phyloP scores from a whole-genome alignment of 2,329 filamentous ascomycete species.

The Xylariaceae sp. region DNA sequence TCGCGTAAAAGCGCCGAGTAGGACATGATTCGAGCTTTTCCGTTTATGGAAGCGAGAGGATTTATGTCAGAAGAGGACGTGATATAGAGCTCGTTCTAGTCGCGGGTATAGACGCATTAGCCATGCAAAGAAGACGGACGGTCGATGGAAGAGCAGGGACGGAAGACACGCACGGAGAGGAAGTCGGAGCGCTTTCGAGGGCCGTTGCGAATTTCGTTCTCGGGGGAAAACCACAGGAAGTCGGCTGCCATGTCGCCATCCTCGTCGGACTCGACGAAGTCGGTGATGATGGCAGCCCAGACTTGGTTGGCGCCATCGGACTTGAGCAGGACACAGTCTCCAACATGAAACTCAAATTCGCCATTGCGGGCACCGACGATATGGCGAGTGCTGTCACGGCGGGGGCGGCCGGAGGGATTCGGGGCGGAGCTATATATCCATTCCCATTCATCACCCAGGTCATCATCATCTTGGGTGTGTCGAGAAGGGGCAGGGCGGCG shows the following conservation, averaged over 20 bases:
- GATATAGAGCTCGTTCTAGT: slow-evolving; percentile 87
- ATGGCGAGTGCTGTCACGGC: slow-evolving; percentile 42
- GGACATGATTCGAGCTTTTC: slow-evolving; percentile 83
- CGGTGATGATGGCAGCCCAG: slow-evolving; percentile 89
- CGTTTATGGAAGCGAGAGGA: slow-evolving; percentile 86
- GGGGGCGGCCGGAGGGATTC: slow-evolving; percentile 19
- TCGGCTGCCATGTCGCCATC: slow-evolving; percentile 80
- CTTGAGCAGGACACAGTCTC: slow-evolving; percentile 86
- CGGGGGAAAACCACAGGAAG: slow-evolving; percentile 95
- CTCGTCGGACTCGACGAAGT: slow-evolving; percentile 77
- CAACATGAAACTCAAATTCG: slow-evolving; percentile 77
- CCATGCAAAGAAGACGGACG: slow-evolving; percentile 21
- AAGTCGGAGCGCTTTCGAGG: slow-evolving; percentile 83
- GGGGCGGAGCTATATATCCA: slow-evolving; percentile 69
- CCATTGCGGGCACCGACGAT: slow-evolving; percentile 88
- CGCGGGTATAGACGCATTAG: slow-evolving; percentile 1
- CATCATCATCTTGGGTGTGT: slow-evolving; percentile 81
- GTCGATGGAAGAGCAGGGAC: not conserved
- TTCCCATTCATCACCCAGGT: slow-evolving; percentile 80
- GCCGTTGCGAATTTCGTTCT: slow-evolving; percentile 85
- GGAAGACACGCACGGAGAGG: slow-evolving; percentile 61
- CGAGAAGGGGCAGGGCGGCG: slow-evolving; percentile 58
- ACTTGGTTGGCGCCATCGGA: slow-evolving; percentile 85
- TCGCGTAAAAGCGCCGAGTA: slow-evolving; percentile 67
- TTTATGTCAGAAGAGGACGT: slow-evolving; percentile 88